A percentile compares a stretch with the other conserved stretches of the same genome.
These are phyloP conservation scores for Hyaloscypha variabilis DNA, from an alignment of 495 filamentous ascomycete species.

Conservation along the genomic window DNA sequence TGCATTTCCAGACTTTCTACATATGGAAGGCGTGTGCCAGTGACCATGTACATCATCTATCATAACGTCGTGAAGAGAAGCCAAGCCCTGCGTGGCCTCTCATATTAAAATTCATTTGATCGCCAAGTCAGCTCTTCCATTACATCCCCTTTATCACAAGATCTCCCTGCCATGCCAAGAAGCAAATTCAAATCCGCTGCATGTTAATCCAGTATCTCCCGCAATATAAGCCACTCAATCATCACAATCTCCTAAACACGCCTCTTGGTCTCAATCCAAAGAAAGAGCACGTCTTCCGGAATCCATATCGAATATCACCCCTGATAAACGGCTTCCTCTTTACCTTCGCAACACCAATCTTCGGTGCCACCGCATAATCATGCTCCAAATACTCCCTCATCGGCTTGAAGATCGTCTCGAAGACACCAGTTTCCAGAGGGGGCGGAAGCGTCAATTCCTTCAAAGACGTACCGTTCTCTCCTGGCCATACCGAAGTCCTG, in stretches of 20 bases:
- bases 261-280: slow-evolving; percentile 28
- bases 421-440: not conserved
- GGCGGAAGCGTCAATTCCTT: slow-evolving; percentile 2
- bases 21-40: not conserved
- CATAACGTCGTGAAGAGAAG: not conserved
- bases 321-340: slow-evolving; percentile 28
- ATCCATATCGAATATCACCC: slow-evolving; percentile 29
- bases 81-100: not conserved
- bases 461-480: slow-evolving; percentile 29
- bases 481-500: slow-evolving; percentile 32
- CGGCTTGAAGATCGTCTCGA: slow-evolving; percentile 24
- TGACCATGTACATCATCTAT: not conserved
- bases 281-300: slow-evolving; percentile 29
- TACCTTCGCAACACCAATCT: slow-evolving; percentile 23
- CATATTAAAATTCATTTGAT: not conserved
- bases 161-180: too few species aligned
- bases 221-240: not conserved
- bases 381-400: slow-evolving; percentile 26
- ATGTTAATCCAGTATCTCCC: not conserved
- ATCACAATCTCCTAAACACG: slow-evolving; percentile 26
- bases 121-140: not conserved
- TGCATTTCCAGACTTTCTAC: not conserved
- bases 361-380: slow-evolving; percentile 24
- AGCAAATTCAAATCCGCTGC: not conserved
- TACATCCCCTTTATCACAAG: too few species aligned